A percentile compares a stretch with the other conserved stretches of the same genome.
phyloP scores from a whole-genome alignment of 768 basidiomycete genomes.

The Hygrocybe punicea region DNA sequence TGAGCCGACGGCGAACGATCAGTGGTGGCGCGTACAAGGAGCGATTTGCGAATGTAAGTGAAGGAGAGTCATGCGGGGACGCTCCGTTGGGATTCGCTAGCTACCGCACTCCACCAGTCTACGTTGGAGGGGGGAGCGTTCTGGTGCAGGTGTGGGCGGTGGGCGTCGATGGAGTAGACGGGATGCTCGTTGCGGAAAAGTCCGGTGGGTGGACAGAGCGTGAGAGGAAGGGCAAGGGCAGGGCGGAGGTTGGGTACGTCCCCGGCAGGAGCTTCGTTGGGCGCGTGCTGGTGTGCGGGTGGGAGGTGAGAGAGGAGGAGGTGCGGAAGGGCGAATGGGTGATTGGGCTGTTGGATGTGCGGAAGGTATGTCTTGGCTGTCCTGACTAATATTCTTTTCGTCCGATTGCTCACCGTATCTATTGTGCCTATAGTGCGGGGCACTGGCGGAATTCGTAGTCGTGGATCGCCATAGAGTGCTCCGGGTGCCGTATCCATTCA shows the following conservation, averaged over 20 bases:
- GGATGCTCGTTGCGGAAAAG: slow-evolving; percentile 55
- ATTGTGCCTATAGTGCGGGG: slow-evolving; percentile 60
- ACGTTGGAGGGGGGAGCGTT: slow-evolving; percentile 64
- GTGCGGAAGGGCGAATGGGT: slow-evolving; percentile 83
- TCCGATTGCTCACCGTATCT: neutral
- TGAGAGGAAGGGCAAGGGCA: slow-evolving; percentile 13
- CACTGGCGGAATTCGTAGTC: slow-evolving; percentile 84
- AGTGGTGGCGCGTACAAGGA: slow-evolving; percentile 2
- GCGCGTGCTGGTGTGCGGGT: slow-evolving; percentile 75
- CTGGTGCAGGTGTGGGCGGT: slow-evolving; percentile 91
- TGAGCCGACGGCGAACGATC: slow-evolving; percentile 16
- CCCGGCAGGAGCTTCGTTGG: slow-evolving; percentile 89
- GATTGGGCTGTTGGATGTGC: slow-evolving; percentile 70
- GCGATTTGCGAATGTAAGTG: neutral
- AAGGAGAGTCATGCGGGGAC: slow-evolving; percentile 12
- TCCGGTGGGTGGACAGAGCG: slow-evolving; percentile 24
- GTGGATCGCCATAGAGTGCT: slow-evolving; percentile 76
- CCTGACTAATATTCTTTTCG: slow-evolving; percentile 5
- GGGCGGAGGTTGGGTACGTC: slow-evolving; percentile 64
- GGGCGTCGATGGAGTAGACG: slow-evolving; percentile 73
- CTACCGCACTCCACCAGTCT: slow-evolving; percentile 68
- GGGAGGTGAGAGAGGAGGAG: slow-evolving; percentile 67
- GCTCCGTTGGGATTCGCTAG: slow-evolving; percentile 61
- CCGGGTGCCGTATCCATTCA: slow-evolving; percentile 62
- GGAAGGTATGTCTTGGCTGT: slow-evolving; percentile 56